Conservation (phyloP, 2,329 filamentous ascomycete genomes). For the Magnaporthiopsis incrustans region DNA sequence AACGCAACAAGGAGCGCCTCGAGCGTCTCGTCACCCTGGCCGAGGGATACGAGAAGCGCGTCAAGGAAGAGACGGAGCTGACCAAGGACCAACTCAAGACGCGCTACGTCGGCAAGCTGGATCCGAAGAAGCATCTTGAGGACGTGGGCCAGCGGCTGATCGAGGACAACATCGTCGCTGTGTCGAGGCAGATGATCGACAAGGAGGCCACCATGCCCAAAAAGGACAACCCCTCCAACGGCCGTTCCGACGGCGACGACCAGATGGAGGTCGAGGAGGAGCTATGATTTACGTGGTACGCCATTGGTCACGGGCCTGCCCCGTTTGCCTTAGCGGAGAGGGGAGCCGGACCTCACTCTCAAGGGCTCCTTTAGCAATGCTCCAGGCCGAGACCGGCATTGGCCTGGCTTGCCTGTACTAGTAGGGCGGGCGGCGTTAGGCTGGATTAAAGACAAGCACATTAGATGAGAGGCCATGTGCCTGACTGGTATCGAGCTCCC, state of each 20-base stretch:
- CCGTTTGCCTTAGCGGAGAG: background rate
- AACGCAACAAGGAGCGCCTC: constrained; percentile 80
- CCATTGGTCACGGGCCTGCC: background rate
- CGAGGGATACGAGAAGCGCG: constrained; percentile 96
- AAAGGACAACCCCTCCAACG: constrained; percentile 44
- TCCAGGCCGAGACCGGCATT: background rate
- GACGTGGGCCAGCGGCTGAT: constrained; percentile 94
- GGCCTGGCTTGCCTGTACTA: constrained; percentile 15
- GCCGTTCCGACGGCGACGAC: constrained; percentile 45
- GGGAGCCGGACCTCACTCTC: background rate
- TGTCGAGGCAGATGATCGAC: constrained; percentile 99
- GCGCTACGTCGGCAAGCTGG: constrained; percentile 95
- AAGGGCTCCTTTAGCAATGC: background rate
- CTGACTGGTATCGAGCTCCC: background rate
- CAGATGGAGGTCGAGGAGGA: constrained; percentile 66
- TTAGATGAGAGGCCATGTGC: constrained; percentile 1
- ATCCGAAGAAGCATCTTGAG: constrained; percentile 98
- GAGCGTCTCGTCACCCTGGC: constrained; percentile 81
- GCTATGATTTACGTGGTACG: constrained; percentile 10
- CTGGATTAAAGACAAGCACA: constrained; percentile 6
- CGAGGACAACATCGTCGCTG: constrained; percentile 97
- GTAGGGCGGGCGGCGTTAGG: constrained; percentile 17
- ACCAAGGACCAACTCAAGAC: constrained; percentile 98
- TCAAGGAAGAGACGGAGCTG: constrained; percentile 96
- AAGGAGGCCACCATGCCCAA: constrained; percentile 92